These are phyloP conservation scores for Colletotrichum gigasporum DNA, from an alignment of 2,329 filamentous ascomycete species.

Conservation along the genomic window DNA sequence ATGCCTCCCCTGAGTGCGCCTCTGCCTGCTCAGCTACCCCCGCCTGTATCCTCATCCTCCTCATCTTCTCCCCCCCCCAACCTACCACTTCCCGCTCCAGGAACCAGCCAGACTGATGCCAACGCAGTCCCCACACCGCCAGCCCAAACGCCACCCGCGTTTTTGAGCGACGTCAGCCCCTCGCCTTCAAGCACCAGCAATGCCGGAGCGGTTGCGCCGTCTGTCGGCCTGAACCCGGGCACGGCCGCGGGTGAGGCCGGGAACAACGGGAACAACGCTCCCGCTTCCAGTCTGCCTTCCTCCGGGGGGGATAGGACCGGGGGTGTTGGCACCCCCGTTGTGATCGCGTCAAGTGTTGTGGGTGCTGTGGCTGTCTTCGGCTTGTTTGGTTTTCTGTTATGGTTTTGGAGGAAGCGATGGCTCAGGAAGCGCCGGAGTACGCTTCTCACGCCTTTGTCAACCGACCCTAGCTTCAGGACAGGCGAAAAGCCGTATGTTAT, in stretches of 20 bases:
- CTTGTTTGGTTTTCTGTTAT: conserved; percentile 58
- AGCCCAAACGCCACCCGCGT: conserved; percentile 18
- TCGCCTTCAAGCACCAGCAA: conserved; percentile 9
- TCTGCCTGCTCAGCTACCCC: conserved; percentile 4
- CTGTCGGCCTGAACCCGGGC: conserved; percentile 19
- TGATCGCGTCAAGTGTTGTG: conserved; percentile 61
- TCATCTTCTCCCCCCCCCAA: conserved; percentile 14
- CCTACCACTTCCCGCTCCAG: conserved; percentile 33
- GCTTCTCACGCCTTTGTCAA: conserved; percentile 57
- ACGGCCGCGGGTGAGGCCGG: conserved; percentile 25
- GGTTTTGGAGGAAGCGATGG: conserved; percentile 57
- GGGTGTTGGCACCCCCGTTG: conserved; percentile 44
- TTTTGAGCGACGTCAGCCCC: conserved; percentile 9
- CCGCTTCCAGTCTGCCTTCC: neutral
- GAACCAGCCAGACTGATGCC: conserved; percentile 49
- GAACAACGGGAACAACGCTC: neutral
- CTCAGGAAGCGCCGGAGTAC: conserved; percentile 56
- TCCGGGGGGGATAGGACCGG: conserved; percentile 36
- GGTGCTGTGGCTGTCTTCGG: conserved; percentile 58
- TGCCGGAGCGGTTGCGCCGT: neutral
- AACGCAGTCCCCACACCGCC: conserved; percentile 36
- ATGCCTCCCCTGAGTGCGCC: conserved; percentile 14
- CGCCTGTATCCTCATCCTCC: conserved; percentile 1
- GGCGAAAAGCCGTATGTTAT: conserved; percentile 48
- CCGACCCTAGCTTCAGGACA: conserved; percentile 40